A percentile compares a stretch with the other conserved stretches of the same genome.
Conservation (phyloP, 2,329 filamentous ascomycete species). For the Talaromyces sp. region DNA sequence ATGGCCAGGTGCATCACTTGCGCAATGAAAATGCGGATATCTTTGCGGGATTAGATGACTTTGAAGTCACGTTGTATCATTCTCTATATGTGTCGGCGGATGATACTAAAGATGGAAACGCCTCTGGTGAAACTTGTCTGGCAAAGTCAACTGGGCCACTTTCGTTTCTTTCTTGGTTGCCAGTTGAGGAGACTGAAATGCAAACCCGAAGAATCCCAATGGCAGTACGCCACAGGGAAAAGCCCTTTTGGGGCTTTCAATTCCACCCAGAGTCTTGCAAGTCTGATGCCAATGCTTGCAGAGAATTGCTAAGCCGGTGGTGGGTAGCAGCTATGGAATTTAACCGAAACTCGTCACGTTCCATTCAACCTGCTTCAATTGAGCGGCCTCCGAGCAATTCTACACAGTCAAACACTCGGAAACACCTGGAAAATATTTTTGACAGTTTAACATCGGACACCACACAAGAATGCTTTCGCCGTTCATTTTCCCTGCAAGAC, state of each 20-base stretch:
- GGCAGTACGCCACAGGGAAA: conserved; percentile 62
- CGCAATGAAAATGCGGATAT: conserved; percentile 58
- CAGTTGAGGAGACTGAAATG: conserved; percentile 33
- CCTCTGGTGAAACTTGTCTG: neutral
- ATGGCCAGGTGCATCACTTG: conserved; percentile 73
- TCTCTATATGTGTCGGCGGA: conserved; percentile 48
- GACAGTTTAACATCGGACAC: conserved; percentile 27
- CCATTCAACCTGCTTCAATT: conserved; percentile 16
- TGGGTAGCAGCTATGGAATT: conserved; percentile 61
- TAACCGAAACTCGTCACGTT: conserved; percentile 42
- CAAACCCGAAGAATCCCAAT: conserved; percentile 56
- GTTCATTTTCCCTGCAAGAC: conserved; percentile 18
- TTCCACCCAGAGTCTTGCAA: conserved; percentile 93
- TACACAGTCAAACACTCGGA: conserved; percentile 43
- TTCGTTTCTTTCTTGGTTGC: conserved; percentile 59
- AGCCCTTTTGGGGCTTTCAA: conserved; percentile 81
- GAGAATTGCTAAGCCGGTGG: conserved; percentile 67
- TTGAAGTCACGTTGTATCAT: conserved; percentile 75
- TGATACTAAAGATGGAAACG: neutral
- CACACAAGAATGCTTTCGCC: conserved; percentile 21
- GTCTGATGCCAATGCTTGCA: conserved; percentile 54
- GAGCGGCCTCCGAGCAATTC: conserved; percentile 16
- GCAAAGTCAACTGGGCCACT: conserved; percentile 20
- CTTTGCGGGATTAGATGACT: conserved; percentile 56
- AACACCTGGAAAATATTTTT: conserved; percentile 37